Percentiles rank a stretch among this genome's conserved stretches.
Evolutionary conservation across 495 filamentous ascomycete genomes (phyloP).

Genomic region (Penicillium odoratum): DNA sequence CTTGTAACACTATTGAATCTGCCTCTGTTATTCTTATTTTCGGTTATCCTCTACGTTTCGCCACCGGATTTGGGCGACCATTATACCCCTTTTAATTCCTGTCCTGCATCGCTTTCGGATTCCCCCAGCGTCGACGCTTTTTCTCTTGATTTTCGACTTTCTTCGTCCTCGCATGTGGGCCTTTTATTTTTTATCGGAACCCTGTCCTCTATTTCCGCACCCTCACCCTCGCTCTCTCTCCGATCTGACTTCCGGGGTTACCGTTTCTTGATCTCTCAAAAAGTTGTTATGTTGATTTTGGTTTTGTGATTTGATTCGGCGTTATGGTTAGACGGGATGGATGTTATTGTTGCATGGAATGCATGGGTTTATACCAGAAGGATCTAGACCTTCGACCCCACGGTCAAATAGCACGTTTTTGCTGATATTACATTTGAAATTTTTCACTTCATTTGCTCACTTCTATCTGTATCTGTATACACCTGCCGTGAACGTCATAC

Average conservation of each 20-base stretch:
- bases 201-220: slow-evolving; percentile 8
- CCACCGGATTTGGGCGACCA: slow-evolving; percentile 25
- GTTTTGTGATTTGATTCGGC: slow-evolving; percentile 27
- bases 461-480: slow-evolving; percentile 9
- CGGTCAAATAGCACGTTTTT: slow-evolving; percentile 38
- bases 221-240: slow-evolving; percentile 13
- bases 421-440: slow-evolving; percentile 27
- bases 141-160: slow-evolving; percentile 12
- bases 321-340: slow-evolving; percentile 47
- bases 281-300: slow-evolving; percentile 23
- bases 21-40: slow-evolving; percentile 21
- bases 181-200: slow-evolving; percentile 15
- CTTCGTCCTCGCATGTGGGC: slow-evolving; percentile 18
- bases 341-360: slow-evolving; percentile 35
- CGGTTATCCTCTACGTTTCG: slow-evolving; percentile 23
- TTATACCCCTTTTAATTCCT: slow-evolving; percentile 43
- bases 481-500: slow-evolving; percentile 24
- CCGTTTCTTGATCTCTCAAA: slow-evolving; percentile 35
- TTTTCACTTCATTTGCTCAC: slow-evolving; percentile 16
- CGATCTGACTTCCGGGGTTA: slow-evolving; percentile 33
- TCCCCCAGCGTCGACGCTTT: slow-evolving; percentile 26
- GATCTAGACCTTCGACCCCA: slow-evolving; percentile 46
- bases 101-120: slow-evolving; percentile 30
- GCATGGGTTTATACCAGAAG: slow-evolving; percentile 50
- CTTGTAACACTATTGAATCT: slow-evolving; percentile 41